phyloP scores from a whole-genome alignment of 2,329 filamentous ascomycete species.

The Exophiala sp. region DNA sequence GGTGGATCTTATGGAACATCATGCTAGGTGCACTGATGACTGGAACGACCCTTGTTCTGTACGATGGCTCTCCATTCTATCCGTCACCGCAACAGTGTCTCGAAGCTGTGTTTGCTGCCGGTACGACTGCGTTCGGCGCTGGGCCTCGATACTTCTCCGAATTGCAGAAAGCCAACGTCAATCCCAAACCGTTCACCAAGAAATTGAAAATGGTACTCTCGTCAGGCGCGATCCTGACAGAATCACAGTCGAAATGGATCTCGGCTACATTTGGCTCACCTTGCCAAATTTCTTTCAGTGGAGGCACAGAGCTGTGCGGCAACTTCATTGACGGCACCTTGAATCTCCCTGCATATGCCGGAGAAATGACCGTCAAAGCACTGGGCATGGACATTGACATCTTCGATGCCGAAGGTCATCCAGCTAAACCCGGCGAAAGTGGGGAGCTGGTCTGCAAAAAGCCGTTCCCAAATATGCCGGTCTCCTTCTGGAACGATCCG shows the following conservation, averaged over 20 bases:
- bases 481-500: conserved; percentile 53
- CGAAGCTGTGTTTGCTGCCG: too few relatives aligned
- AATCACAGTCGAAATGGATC: conserved; percentile 14
- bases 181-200: too few relatives aligned
- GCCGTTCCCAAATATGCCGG: conserved; percentile 71
- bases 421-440: conserved; percentile 47
- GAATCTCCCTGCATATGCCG: too few relatives aligned
- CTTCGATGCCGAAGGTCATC: background rate
- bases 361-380: too few relatives aligned
- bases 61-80: conserved; percentile 79
- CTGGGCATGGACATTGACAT: conserved; percentile 39
- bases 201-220: conserved; percentile 9
- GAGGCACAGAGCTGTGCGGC: too few relatives aligned
- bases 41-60: conserved; percentile 60
- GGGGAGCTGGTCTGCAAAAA: conserved; percentile 39
- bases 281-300: too few relatives aligned
- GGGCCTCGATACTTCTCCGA: conserved; percentile 13
- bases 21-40: conserved; percentile 52
- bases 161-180: conserved; percentile 6
- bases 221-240: conserved; percentile 13
- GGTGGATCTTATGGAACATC: conserved; percentile 44
- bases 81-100: too few relatives aligned
- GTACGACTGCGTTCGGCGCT: conserved; percentile 19
- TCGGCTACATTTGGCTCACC: too few relatives aligned
- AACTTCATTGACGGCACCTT: too few relatives aligned